Evolutionary conservation across 2,329 filamentous ascomycete genomes (phyloP), one percentile per base, ranked within the genome.

Genomic region (Trichothecium sympodiale): DNA sequence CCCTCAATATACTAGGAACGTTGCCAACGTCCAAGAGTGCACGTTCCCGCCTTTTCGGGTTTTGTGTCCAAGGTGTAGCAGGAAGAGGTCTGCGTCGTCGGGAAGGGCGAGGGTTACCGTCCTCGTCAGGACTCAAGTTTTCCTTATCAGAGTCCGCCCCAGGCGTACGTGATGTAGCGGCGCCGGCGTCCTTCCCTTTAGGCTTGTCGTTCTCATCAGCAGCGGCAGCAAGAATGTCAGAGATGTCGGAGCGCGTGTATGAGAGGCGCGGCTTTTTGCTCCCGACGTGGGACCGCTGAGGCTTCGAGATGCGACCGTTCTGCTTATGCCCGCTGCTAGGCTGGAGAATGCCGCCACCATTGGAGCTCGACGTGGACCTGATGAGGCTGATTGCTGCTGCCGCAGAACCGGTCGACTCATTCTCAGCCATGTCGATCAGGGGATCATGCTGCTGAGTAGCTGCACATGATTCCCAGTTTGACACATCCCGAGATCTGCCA

Each of bases 401-500:
- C 36, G 84, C 85, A 29, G 83, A 88, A 16, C 84, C 85, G 45
- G 71, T 84, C 7, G 75, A 75, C 51, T 93, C 85, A 46, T 84
- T 78, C 58, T 89, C 82, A 8, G 83, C 83, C 45, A 85, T 81
- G n/a, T 74, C 74, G 16, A 80, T 87, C 37, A 94, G 63, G 45
- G 86, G 83, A 49, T 86, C 84, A 30, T 82, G 78, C 35, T 74
- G 64, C 45, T 91, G 83, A 7, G 80, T 78, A 52, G 94, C 85
- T 49, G 85, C 89, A 61, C 83, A 88, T 38, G 86, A 86, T 51
- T 94, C 85, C 89, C 89, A 95, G 6, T 82, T 83, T 34, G 87
- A 78, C 14, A 87, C 84, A 55, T 95, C 84, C 37, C 85, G 78
- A 38, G 88, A 94, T 38, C 89, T 74, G 37, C 84, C 84, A 4